phyloP scores from a whole-genome alignment of 805 yeast genomes.

The Limtongia smithiae region DNA sequence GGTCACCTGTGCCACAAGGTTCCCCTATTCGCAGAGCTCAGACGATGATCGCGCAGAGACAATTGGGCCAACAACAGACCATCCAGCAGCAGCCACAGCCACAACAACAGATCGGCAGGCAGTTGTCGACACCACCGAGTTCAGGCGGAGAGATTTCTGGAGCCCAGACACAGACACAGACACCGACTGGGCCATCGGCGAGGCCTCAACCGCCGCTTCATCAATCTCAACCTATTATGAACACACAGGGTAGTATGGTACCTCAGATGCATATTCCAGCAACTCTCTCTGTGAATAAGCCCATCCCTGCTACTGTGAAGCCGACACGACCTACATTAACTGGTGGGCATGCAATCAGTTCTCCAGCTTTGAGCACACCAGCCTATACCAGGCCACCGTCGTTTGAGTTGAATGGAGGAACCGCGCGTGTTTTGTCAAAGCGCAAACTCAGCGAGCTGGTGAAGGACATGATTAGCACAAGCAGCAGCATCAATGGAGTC shows the following conservation, averaged over 20 bases:
- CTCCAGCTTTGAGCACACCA: slow-evolving; percentile 72
- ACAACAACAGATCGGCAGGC: slow-evolving; percentile 9
- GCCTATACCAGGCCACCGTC: slow-evolving; percentile 71
- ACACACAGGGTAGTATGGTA: slow-evolving; percentile 33
- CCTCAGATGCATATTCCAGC: slow-evolving; percentile 52
- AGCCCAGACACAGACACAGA: slow-evolving; percentile 10
- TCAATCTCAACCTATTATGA: slow-evolving; percentile 39
- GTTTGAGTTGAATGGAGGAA: slow-evolving; percentile 60
- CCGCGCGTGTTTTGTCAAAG: slow-evolving; percentile 69
- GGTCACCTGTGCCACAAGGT: slow-evolving; percentile 9
- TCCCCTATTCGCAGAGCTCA: slow-evolving; percentile 2
- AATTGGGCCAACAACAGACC: slow-evolving; percentile 14
- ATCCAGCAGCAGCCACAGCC: slow-evolving; percentile 1
- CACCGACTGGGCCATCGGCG: slow-evolving; percentile 6
- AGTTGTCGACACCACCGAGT: neutral
- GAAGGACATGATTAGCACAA: slow-evolving; percentile 52
- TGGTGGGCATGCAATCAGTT: slow-evolving; percentile 74
- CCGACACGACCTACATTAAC: slow-evolving; percentile 76
- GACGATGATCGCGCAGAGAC: slow-evolving; percentile 5
- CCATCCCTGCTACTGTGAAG: slow-evolving; percentile 61
- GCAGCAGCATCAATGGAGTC: slow-evolving; percentile 46
- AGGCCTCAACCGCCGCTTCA: slow-evolving; percentile 5
- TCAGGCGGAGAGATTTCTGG: neutral
- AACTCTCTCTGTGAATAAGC: slow-evolving; percentile 60
- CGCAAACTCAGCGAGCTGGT: slow-evolving; percentile 86